Percentiles rank a stretch among this genome's conserved stretches.
Conservation (phyloP, 495 filamentous ascomycete species). For the Penicillium ucsense region DNA sequence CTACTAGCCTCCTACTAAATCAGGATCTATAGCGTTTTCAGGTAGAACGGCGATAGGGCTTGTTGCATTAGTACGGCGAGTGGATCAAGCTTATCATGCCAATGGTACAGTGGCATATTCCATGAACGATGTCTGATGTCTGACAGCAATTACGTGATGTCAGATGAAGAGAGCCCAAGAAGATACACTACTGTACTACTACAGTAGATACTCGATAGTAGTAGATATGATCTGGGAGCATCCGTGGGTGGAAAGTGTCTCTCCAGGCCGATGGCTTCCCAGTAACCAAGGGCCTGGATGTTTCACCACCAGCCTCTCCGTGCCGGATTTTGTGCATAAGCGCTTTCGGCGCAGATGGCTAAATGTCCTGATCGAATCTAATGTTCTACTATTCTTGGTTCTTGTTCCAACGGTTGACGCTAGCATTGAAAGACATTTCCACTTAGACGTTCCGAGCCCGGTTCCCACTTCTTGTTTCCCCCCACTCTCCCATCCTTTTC, state of each 20-base stretch:
- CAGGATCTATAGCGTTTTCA: no score
- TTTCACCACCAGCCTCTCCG: constrained; percentile 4
- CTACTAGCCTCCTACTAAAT: no score
- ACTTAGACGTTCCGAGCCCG: background rate
- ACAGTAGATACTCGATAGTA: background rate
- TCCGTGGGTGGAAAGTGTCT: background rate
- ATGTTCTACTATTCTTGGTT: background rate
- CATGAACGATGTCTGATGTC: no score
- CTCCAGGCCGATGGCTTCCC: constrained; percentile 1
- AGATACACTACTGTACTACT: no score
- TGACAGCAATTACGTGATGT: no score
- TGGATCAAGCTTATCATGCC: no score
- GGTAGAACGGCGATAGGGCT: no score
- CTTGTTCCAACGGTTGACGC: background rate
- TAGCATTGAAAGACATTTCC: background rate
- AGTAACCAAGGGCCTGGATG: constrained; percentile 6
- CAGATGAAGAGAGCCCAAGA: no score
- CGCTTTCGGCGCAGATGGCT: constrained; percentile 6
- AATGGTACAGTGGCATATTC: no score
- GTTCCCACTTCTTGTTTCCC: constrained; percentile 2
- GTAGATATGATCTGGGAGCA: constrained; percentile 1
- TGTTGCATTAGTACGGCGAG: no score
- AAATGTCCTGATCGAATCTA: constrained; percentile 2
- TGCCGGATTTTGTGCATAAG: constrained; percentile 15
- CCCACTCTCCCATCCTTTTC: background rate